Base-by-base conservation (phyloP, 1,139 yeast species). In the Debaryomyces sp. region DNA sequence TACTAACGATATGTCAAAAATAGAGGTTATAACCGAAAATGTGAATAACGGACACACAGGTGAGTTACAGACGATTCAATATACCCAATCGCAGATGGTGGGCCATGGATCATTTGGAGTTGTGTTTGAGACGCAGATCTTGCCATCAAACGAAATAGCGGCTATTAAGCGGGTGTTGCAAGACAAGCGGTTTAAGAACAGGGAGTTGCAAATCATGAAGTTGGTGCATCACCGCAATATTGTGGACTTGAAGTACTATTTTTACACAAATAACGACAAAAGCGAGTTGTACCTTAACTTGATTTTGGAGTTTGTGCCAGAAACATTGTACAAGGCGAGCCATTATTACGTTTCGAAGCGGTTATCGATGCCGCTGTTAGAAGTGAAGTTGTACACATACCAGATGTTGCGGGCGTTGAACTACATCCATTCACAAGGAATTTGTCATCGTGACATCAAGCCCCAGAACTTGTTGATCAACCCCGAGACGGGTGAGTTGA, bases 61-160 rank as follows among this genome's bases (percentile, higher is more conserved):
- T 50, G 85, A 82, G 55, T 61, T 75, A 35, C 77, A 77, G 50
- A 80, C 80, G 48, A 76, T 89, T 50, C 81, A 80, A 53, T 88
- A 87, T 70, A 82, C 89, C 29, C 89, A 85, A 62, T 81, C 84
- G 50, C 84, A 89, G 61, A 92, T 92, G 78, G 96, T 92, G 45
- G 99, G 99, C 15, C 96, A 90, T 68, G 99, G 99, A 13, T 91
- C 98, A 18, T 94, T 94, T 73, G 99, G 99, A 5, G 94, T 91
- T 30, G 99, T 94, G 26, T 91, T 90, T 65, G 96, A 90, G 61
- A 90, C 97, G 8, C 85, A 82, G 52, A 77, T 94, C 41, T 68
- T 82, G 55, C 94, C 96, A 23, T 77, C 88, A 33, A 85, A 88
- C 52, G 89, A 86, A 61, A 71, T 78, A 33, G 96, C 95, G 23